Percentiles rank a stretch among this genome's conserved stretches.
Conservation (phyloP, 202 grass and related monocot genomes). For the Dendrocalamus latiflorus region DNA sequence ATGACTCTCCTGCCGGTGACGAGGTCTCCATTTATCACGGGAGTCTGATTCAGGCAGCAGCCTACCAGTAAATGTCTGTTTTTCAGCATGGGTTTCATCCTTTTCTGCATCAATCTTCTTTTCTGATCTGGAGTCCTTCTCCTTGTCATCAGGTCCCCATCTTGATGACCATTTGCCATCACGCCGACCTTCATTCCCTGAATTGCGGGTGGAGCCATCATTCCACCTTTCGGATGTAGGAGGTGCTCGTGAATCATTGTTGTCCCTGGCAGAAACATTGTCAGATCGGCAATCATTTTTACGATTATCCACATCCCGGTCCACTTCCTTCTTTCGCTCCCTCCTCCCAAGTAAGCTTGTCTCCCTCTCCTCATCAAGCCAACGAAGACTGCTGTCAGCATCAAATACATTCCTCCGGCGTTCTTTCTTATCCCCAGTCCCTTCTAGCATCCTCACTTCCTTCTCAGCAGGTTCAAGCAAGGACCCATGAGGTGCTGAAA, state of each 20-base stretch:
- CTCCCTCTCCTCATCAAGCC: slow-evolving; percentile 98
- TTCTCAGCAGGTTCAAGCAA: slow-evolving; percentile 53
- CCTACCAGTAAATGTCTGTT: slow-evolving; percentile 59
- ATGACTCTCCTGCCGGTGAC: slow-evolving; percentile 76
- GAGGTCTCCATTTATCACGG: slow-evolving; percentile 98
- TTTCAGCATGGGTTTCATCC: slow-evolving; percentile 63
- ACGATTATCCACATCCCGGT: slow-evolving; percentile 54
- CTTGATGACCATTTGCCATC: slow-evolving; percentile 96
- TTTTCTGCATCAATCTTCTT: slow-evolving; percentile 75
- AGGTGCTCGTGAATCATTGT: slow-evolving; percentile 41
- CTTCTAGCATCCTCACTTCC: slow-evolving; percentile 58
- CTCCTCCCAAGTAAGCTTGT: slow-evolving; percentile 80
- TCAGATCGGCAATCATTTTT: slow-evolving; percentile 71
- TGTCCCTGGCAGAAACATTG: slow-evolving; percentile 57
- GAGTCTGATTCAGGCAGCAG: slow-evolving; percentile 74
- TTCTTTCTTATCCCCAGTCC: slow-evolving; percentile 68
- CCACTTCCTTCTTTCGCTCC: slow-evolving; percentile 82
- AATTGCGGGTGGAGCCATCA: slow-evolving; percentile 46
- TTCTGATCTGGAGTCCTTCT: slow-evolving; percentile 68
- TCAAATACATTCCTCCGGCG: slow-evolving; percentile 53
- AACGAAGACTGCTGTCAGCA: slow-evolving; percentile 67
- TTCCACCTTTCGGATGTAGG: slow-evolving; percentile 56
- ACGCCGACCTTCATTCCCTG: slow-evolving; percentile 54
- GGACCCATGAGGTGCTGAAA: slow-evolving; percentile 33
- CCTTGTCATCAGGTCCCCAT: slow-evolving; percentile 97